Evolutionary conservation across 495 filamentous ascomycete species (phyloP), one percentile per base, ranked within the genome.

Genomic region (Opeltia flavorubescens): DNA sequence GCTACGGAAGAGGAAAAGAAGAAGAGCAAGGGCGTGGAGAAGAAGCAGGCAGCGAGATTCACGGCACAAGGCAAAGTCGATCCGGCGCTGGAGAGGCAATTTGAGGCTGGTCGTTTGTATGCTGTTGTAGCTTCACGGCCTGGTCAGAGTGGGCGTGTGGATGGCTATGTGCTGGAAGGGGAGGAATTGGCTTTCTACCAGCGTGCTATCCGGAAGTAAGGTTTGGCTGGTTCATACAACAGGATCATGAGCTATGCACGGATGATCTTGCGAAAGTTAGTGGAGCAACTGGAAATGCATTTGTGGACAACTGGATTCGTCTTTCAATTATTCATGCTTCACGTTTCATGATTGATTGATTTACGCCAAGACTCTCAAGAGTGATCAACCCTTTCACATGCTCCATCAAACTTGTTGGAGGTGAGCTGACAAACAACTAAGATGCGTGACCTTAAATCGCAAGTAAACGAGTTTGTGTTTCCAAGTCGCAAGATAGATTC

Each of bases 161-260:
- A 99, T 68, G 91, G 91, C 50, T 99, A 99, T 76, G 83, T 99
- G 65, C 76, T 99, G 51, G 91, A 99, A 82, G 91, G 91, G 57
- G 91, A 99, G 62, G 91, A 99, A 80, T 72, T 99, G 57, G 84
- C 85, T 67, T 99, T 99, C 85, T 99, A 99, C 84, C 86, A 91
- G 80, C 79, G 80, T 72, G 88, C 84, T 67, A 83, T 96, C 69
- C 82, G 89, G 79, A 95, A 91, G 79, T 96, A 95, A 76, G 75
- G 58, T 59, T 20, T 34, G 44, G 43, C 53, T 58, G 18, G 4
- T 17, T 31, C n/a, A n/a, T n/a, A n/a, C n/a, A n/a, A n/a, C n/a
- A n/a, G n/a, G n/a, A n/a, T n/a, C n/a, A n/a, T n/a, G n/a, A n/a
- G n/a, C n/a, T n/a, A n/a, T n/a, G n/a, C n/a, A n/a, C n/a, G n/a